Conservation (phyloP, 208 protist species). For the Leishmania martiniquensis region DNA sequence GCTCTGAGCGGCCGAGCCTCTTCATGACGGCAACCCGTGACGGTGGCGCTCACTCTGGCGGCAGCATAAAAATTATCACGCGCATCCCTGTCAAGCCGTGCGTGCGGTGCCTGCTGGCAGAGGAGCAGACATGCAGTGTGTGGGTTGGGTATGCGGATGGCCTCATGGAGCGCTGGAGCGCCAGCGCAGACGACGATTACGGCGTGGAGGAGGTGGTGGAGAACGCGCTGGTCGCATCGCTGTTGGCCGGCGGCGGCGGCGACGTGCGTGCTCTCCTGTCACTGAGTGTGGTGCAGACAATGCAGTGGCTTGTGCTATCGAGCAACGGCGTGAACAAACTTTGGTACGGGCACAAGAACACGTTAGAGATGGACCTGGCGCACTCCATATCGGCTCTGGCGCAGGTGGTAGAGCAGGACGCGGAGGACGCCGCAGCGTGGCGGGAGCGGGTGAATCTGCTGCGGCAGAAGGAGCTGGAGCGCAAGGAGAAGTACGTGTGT, state of each 20-base stretch:
- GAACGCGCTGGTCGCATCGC: slow-evolving; percentile 30
- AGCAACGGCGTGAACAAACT: slow-evolving; percentile 90
- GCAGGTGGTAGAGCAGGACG: slow-evolving; percentile 69
- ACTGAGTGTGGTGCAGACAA: slow-evolving; percentile 66
- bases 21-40: not conserved
- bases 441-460: slow-evolving; percentile 47
- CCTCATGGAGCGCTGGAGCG: slow-evolving; percentile 84
- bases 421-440: slow-evolving; percentile 75
- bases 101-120: slow-evolving; percentile 60
- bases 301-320: slow-evolving; percentile 80
- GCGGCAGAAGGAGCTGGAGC: slow-evolving; percentile 60
- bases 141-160: slow-evolving; percentile 85
- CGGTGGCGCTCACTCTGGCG: not conserved
- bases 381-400: slow-evolving; percentile 59
- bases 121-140: slow-evolving; percentile 59
- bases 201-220: slow-evolving; percentile 79
- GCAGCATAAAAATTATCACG: slow-evolving; percentile 42
- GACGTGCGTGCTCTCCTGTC: slow-evolving; percentile 47
- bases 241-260: not conserved
- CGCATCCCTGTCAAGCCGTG: slow-evolving; percentile 55
- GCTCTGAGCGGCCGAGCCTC: not conserved
- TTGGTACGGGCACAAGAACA: slow-evolving; percentile 84
- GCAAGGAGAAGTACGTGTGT: slow-evolving; percentile 58
- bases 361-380: slow-evolving; percentile 61
- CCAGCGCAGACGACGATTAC: slow-evolving; percentile 85